Evolutionary conservation across 2,329 filamentous ascomycete species (phyloP), one percentile per base, ranked within the genome.

Genomic region (Aphanocladium album): DNA sequence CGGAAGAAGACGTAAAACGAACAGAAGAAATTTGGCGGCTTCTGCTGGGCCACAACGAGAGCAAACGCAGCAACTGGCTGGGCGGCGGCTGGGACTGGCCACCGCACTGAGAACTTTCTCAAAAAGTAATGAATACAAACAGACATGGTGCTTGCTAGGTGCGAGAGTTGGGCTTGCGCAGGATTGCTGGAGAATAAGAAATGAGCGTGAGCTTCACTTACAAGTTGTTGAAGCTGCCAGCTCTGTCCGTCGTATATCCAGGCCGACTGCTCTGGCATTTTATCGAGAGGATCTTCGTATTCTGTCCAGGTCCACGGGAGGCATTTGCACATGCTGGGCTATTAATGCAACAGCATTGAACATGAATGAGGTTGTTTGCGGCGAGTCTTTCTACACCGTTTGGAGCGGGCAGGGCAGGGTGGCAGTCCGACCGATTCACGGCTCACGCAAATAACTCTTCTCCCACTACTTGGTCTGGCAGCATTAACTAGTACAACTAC

Each of bases 221-320:
- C 78, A 62, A 72, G 64, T 63, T 67, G 68, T 60, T 73, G 73
- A 27, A 81, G 67, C 39, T 72, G 67, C 74, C 74, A 76, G 14
- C 60, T 59, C 30, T 67, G 67, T 5, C 74, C 73, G 60, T 75
- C 68, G 33, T 71, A 67, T 27, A 72, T 73, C 78, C 79, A 81
- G 27, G 74, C 68, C 14, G 75, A 77, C 56, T 79, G 78, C 62
- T 71, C 65, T 1, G 74, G 74, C 65, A 76, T 65, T 27, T 64
- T 62, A 49, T 76, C 74, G 14, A 74, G 56, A 5, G 73, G 69
- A 61, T 76, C 74, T 62, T 79, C 75, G 35, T 79, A 76, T 62
- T 83, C 79, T 68, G 69, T 79, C 74, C 69, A 81, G 62, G 69
- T 81, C 79, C 69, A 79, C 0, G 80, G 76, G 70, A 82, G 83